Conservation (phyloP, 106 monocot genomes). For the Dendrobium nobile region DNA sequence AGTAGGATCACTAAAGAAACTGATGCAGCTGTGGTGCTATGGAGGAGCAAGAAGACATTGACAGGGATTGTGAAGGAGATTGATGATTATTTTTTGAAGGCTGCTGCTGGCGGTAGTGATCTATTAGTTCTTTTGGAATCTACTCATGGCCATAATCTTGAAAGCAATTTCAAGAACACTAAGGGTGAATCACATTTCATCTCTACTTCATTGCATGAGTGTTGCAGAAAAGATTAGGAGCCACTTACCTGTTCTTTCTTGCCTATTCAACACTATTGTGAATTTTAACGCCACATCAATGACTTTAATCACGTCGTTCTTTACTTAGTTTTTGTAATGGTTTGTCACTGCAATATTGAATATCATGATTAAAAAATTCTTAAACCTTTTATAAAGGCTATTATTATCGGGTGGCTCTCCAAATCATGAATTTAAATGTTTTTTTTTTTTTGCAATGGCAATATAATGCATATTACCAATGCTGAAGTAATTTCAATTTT, state of each 20-base stretch:
- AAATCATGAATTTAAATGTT: neutral
- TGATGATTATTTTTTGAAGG: conserved; percentile 93
- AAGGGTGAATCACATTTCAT: conserved; percentile 1
- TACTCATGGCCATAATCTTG: conserved; percentile 14
- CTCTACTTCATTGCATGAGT: neutral
- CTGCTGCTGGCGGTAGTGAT: conserved; percentile 66
- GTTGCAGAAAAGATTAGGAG: neutral
- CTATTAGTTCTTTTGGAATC: conserved; percentile 53
- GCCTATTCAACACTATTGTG: neutral
- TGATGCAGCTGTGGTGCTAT: conserved; percentile 35
- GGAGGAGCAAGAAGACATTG: conserved; percentile 67
- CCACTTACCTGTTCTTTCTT: neutral
- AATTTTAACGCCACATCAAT: neutral
- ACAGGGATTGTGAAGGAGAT: conserved; percentile 64
- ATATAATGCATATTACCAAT: neutral
- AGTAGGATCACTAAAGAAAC: conserved; percentile 66
- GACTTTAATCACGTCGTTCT: neutral
- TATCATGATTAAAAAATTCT: neutral
- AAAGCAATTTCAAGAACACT: conserved; percentile 3
- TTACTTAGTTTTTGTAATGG: neutral
- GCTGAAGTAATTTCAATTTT: neutral
- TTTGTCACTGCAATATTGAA: neutral
- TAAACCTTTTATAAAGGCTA: neutral
- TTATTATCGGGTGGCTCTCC: neutral
- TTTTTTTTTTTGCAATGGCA: neutral